Conservation (phyloP, 2,329 filamentous ascomycete species). For the Cladosporium austrohemisphaericum region DNA sequence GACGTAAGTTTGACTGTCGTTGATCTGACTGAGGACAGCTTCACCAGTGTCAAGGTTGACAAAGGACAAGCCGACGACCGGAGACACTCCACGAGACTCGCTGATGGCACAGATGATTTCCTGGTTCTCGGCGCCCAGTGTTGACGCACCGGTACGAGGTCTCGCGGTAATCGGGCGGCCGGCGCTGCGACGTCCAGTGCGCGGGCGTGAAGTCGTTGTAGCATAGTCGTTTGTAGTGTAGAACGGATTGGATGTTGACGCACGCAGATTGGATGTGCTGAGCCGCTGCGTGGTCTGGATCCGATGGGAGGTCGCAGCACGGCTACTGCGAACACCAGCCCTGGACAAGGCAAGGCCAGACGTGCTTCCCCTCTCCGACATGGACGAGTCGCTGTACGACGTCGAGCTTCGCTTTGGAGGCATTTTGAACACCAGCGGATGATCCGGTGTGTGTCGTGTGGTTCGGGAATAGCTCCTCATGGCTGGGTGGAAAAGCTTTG, state of each 20-base stretch:
- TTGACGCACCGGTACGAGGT: constrained; percentile 55
- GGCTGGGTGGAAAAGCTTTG: not conserved
- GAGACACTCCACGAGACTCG: constrained; percentile 82
- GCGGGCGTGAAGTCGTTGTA: constrained; percentile 23
- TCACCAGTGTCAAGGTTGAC: constrained; percentile 83
- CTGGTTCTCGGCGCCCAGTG: constrained; percentile 57
- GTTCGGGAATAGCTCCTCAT: not conserved
- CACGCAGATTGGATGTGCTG: not conserved
- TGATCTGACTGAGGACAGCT: constrained; percentile 82
- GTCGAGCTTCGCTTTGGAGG: not conserved
- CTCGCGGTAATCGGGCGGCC: constrained; percentile 39
- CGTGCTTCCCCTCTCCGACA: not conserved
- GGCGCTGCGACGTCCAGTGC: constrained; percentile 22
- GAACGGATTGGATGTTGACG: constrained; percentile 2
- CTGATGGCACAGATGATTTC: constrained; percentile 83
- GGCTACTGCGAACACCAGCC: not conserved
- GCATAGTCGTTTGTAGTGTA: not conserved
- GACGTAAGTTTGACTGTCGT: constrained; percentile 87
- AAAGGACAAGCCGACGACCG: constrained; percentile 80
- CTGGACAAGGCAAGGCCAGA: not conserved
- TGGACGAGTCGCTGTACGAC: not conserved
- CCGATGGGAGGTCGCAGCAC: not conserved
- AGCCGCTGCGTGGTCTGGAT: too few species aligned
- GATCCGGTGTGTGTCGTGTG: too few species aligned
- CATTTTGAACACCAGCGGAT: too few species aligned